A percentile compares a stretch with the other conserved stretches of the same genome.
Conservation (phyloP, 768 basidiomycete genomes). For the Mycena vulgaris region DNA sequence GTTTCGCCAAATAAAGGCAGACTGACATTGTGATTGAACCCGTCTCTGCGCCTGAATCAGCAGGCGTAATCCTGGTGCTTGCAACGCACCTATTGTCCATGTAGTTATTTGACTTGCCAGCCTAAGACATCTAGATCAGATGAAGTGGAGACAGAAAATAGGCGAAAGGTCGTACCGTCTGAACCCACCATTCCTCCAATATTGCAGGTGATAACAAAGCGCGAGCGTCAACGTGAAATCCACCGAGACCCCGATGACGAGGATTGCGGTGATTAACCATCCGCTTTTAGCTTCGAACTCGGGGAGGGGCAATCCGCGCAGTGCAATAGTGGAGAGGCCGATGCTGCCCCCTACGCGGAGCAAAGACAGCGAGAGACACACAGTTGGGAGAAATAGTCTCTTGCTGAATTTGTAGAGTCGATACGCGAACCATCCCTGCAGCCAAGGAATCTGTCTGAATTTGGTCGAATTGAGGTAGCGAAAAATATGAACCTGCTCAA, state of each 20-base stretch:
- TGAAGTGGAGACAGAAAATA: no score
- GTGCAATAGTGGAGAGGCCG: conserved; percentile 30
- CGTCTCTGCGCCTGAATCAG: neutral
- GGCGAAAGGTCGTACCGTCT: neutral
- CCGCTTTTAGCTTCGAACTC: conserved; percentile 30
- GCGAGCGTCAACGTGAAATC: conserved; percentile 39
- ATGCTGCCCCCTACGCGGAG: conserved; percentile 39
- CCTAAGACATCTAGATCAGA: neutral
- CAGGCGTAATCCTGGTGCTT: neutral
- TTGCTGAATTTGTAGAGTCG: conserved; percentile 41
- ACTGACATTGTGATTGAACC: neutral
- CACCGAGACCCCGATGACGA: conserved; percentile 37
- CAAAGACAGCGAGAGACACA: conserved; percentile 34
- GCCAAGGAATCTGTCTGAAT: neutral
- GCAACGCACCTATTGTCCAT: neutral
- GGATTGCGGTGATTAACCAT: conserved; percentile 41
- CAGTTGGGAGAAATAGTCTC: conserved; percentile 26
- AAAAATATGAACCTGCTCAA: conserved; percentile 28
- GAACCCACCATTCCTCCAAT: neutral
- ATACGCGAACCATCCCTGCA: conserved; percentile 43
- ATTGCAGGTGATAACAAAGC: conserved; percentile 41
- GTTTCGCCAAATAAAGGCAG: neutral
- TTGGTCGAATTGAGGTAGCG: neutral
- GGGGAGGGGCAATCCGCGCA: conserved; percentile 30
- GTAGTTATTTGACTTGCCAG: neutral